phyloP scores from a whole-genome alignment of 176 grass and related monocot genomes.

The Cymbopogon citratus region DNA sequence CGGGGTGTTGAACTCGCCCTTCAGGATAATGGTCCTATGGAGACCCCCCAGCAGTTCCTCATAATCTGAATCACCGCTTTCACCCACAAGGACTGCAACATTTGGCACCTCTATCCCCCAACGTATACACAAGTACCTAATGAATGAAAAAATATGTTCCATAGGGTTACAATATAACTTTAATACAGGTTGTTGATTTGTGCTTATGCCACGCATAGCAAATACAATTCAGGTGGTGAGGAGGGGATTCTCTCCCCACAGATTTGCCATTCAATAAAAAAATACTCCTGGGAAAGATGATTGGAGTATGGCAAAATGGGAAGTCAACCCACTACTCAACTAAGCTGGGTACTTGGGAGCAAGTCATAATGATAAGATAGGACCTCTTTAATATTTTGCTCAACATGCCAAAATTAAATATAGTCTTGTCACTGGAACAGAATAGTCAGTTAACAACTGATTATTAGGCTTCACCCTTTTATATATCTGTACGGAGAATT shows the following conservation, averaged over 20 bases:
- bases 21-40: conserved; percentile 84
- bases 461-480: neutral
- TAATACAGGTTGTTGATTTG: neutral
- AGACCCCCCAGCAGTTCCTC: conserved; percentile 80
- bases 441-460: neutral
- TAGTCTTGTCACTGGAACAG: neutral
- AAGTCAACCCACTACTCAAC: neutral
- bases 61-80: conserved; percentile 88
- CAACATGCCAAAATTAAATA: neutral
- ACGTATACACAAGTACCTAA: conserved; percentile 85
- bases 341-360: neutral
- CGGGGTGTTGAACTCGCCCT: conserved; percentile 62
- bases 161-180: neutral
- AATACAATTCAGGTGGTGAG: neutral
- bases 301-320: neutral
- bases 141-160: neutral
- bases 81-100: conserved; percentile 68
- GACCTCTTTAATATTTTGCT: neutral
- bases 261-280: no score
- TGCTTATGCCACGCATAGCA: neutral
- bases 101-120: conserved; percentile 86
- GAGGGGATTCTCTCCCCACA: neutral
- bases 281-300: no score
- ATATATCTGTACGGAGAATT: neutral
- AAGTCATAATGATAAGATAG: neutral